Evolutionary conservation across 1,284 basidiomycete genomes (phyloP).

Genomic region (Pyrrhoderma noxium): DNA sequence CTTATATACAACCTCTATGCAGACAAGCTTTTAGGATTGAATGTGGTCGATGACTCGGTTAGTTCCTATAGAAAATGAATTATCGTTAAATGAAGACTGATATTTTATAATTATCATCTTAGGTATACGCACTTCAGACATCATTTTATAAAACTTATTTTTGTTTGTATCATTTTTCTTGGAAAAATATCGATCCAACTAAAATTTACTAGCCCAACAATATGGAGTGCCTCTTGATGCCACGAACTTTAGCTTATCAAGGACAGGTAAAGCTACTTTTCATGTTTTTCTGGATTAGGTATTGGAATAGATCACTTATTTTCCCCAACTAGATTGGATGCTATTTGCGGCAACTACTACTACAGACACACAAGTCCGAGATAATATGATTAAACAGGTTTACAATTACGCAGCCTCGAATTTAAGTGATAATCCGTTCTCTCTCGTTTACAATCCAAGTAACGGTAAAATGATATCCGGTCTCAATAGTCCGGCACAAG

Average conservation of each 20-base stretch:
- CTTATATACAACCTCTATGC: constrained; percentile 43
- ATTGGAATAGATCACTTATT: not conserved
- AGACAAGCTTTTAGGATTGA: constrained; percentile 30
- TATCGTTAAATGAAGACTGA: not conserved
- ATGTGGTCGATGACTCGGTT: constrained; percentile 19
- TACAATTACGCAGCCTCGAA: constrained; percentile 3
- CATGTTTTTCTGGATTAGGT: constrained; percentile 16
- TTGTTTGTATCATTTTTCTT: not conserved
- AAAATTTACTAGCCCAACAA: not conserved
- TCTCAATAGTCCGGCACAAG: constrained; percentile 26
- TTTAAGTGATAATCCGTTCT: not conserved
- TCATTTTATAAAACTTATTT: constrained; percentile 1
- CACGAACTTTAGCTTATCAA: not conserved
- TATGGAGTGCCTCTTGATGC: constrained; percentile 11
- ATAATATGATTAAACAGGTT: not conserved
- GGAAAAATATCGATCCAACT: not conserved
- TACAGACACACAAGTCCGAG: constrained; percentile 18
- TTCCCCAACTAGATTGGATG: constrained; percentile 29
- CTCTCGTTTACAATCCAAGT: not conserved
- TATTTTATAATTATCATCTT: constrained; percentile 15
- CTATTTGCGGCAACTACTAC: constrained; percentile 32
- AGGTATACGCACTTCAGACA: constrained; percentile 12
- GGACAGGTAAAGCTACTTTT: constrained; percentile 10
- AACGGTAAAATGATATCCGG: not conserved
- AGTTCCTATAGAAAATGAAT: too few species aligned